phyloP scores from a whole-genome alignment of 148 eudicot genomes.

The Camellia granthamiana region DNA sequence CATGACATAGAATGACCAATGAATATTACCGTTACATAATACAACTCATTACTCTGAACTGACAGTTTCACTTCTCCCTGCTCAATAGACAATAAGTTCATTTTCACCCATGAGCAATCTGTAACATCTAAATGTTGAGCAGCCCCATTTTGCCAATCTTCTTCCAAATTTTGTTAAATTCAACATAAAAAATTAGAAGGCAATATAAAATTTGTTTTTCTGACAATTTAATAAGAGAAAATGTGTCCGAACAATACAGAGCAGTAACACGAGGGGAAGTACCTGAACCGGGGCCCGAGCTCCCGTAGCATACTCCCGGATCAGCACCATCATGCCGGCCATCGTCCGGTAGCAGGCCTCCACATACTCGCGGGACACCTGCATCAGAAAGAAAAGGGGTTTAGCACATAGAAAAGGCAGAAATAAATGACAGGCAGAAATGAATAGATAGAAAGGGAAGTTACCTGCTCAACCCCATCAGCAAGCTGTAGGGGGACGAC shows the following conservation, averaged over 20 bases:
- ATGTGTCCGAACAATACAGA: not conserved
- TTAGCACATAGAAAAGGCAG: too few relatives aligned
- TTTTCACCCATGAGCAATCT: not conserved
- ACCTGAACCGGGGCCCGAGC: too few relatives aligned
- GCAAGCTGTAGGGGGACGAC: too few relatives aligned
- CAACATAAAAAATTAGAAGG: not conserved
- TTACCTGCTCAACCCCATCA: too few relatives aligned
- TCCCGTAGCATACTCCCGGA: too few relatives aligned
- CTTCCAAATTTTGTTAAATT: not conserved
- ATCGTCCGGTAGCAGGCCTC: too few relatives aligned
- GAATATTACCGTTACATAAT: not conserved
- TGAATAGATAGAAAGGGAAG: too few relatives aligned
- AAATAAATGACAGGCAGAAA: too few relatives aligned
- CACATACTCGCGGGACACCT: too few relatives aligned
- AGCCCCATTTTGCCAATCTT: not conserved
- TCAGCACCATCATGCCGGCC: too few relatives aligned
- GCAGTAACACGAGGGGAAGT: too few relatives aligned
- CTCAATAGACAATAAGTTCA: not conserved
- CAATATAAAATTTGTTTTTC: not conserved
- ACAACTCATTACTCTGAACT: not conserved
- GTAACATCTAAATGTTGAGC: not conserved
- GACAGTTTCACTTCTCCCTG: not conserved
- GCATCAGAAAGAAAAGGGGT: too few relatives aligned
- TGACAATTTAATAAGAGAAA: not conserved
- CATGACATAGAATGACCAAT: not conserved